Base-by-base conservation (phyloP, 805 yeast genomes). In the Hanseniaspora mollemarum region DNA sequence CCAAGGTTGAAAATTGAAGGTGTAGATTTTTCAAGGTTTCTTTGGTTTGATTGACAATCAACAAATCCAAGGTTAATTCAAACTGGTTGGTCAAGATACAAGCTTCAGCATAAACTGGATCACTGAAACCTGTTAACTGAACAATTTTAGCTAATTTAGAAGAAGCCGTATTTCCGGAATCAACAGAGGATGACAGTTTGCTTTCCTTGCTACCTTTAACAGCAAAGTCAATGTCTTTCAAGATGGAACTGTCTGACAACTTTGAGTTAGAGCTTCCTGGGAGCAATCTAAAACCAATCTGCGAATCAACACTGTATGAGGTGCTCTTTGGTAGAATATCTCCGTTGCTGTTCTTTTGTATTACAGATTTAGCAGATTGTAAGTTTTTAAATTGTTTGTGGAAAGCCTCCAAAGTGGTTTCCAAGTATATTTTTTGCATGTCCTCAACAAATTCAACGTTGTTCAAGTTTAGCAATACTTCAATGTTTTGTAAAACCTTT, bases 51-150 rank as follows among this genome's bases (percentile, higher is more conserved):
- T 92, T 92, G 42, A 92, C 97, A 55, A 92, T 70, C 65, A 92
- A 71, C 16, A 92, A 96, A 60, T 94, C 98, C 58, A 92, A 74
- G 0, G 87, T 87, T 60, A 92, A 94, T 65, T 94, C 97, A 64
- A 83, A 92, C 68, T 94, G 97, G 61, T 88, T 95, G n/a, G 87
- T 92, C 57, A 85, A 85, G 57, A 92, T 86, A 61, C 83, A 86
- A 0, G 96, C 98, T 69, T 92, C 99, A 6, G 96, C 97, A 64
- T 92, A 92, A 31, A 92, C 94, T 19, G 97, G 95, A 65, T 92
- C 99, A 0, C 96, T 84, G 67, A 87, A 92, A 16, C 99, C 99
- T n/a, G 98, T 90, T 58, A 92, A 75, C 64, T 86, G 97, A 45
- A 87, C 80, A 60, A 94, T 84, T 66, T 86, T 87, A 66, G 79